phyloP scores from a whole-genome alignment of 2,329 filamentous ascomycete species.

The Neonectria ditissima region DNA sequence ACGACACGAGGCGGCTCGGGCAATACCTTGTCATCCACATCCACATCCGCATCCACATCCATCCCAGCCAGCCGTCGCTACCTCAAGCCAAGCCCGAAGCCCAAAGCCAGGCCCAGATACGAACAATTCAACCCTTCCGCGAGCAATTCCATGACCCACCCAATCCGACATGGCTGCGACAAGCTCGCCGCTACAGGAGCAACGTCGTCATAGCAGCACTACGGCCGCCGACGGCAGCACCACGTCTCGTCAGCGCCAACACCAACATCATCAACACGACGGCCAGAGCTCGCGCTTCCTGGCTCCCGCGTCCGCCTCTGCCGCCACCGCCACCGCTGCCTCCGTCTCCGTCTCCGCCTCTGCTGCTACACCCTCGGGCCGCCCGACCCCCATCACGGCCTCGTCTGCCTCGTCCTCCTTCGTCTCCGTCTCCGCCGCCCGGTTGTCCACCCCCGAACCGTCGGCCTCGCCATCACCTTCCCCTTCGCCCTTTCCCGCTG shows the following conservation, averaged over 20 bases:
- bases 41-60: too few relatives aligned
- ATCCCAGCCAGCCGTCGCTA: background rate
- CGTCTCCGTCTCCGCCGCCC: slow-evolving; percentile 37
- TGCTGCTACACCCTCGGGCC: slow-evolving; percentile 20
- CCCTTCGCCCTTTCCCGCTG: slow-evolving; percentile 20
- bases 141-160: slow-evolving; percentile 43
- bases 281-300: slow-evolving; percentile 33
- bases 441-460: slow-evolving; percentile 13
- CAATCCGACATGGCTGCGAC: slow-evolving; percentile 40
- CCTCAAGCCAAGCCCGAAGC: background rate
- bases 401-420: slow-evolving; percentile 38
- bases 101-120: slow-evolving; percentile 1
- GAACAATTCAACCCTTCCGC: background rate
- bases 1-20: background rate
- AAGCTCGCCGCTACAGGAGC: slow-evolving; percentile 40
- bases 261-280: slow-evolving; percentile 19
- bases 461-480: slow-evolving; percentile 25
- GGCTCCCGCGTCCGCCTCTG: slow-evolving; percentile 16
- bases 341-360: slow-evolving; percentile 7
- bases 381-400: slow-evolving; percentile 15
- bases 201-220: slow-evolving; percentile 37
- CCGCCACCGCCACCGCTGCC: slow-evolving; percentile 16
- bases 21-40: background rate
- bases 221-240: slow-evolving; percentile 28
- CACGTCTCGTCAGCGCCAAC: slow-evolving; percentile 26